phyloP scores from a whole-genome alignment of 441 rosid species.

The Syzygium syzygioides region DNA sequence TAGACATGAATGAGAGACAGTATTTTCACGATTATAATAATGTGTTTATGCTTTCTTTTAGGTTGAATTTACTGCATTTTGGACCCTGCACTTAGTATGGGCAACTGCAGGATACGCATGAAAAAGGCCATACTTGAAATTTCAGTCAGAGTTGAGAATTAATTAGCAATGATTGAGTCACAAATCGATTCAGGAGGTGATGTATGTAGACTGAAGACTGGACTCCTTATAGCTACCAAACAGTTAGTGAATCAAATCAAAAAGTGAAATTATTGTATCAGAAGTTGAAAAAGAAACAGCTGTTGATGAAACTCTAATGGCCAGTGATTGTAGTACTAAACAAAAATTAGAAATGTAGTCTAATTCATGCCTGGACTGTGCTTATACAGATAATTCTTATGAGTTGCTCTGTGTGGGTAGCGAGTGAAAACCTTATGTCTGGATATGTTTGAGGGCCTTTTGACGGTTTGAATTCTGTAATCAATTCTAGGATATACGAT shows the following conservation, averaged over 20 bases:
- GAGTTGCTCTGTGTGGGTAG: neutral
- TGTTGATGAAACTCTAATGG: neutral
- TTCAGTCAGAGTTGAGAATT: neutral
- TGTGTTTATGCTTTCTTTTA: neutral
- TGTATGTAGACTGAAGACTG: neutral
- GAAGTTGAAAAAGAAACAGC: neutral
- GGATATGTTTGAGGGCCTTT: neutral
- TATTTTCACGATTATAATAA: neutral
- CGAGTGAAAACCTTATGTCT: neutral
- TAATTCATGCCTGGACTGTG: neutral
- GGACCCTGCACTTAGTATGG: neutral
- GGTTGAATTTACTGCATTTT: neutral
- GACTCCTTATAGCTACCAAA: neutral
- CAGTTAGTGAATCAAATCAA: neutral
- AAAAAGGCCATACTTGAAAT: neutral
- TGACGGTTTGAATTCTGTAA: too few species aligned
- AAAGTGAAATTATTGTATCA: neutral
- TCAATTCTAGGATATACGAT: too few species aligned
- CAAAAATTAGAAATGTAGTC: neutral
- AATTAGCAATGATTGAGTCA: neutral
- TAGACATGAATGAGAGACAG: neutral
- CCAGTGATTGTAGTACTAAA: neutral
- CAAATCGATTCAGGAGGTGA: neutral
- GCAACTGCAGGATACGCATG: neutral
- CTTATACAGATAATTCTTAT: neutral